phyloP scores from a whole-genome alignment of 257 asterid species.

The Rauvolfia tetraphylla region DNA sequence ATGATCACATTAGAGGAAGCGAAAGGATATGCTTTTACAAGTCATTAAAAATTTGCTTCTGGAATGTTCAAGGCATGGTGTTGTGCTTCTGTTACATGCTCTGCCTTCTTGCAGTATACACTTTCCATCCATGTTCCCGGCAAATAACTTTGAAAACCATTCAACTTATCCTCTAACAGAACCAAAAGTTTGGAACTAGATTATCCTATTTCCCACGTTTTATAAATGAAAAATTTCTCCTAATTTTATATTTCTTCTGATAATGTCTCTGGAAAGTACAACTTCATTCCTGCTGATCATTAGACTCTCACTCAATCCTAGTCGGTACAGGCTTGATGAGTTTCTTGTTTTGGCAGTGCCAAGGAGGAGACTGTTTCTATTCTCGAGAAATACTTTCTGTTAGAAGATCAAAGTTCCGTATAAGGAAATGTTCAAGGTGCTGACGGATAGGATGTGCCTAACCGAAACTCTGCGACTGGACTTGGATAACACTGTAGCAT shows the following conservation, averaged over 20 bases:
- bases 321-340: not conserved
- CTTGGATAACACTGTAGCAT: not conserved
- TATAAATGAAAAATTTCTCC: not conserved
- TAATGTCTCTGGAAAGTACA: not conserved
- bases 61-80: too few species aligned
- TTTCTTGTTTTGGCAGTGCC: constrained; percentile 39
- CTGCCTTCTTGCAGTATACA: not conserved
- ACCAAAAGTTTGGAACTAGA: not conserved
- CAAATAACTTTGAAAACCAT: not conserved
- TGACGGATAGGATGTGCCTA: not conserved
- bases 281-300: not conserved
- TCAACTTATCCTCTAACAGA: not conserved
- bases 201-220: not conserved
- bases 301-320: not conserved
- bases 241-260: not conserved
- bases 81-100: not conserved
- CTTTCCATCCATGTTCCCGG: not conserved
- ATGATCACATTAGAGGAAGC: not conserved
- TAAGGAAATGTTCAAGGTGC: constrained; percentile 7
- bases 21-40: not conserved
- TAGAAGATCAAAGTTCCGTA: constrained; percentile 35
- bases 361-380: constrained; percentile 56
- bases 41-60: not conserved
- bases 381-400: constrained; percentile 45
- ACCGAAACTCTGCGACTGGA: not conserved